phyloP scores from a whole-genome alignment of 768 basidiomycete species.

The Rhizopogon salebrosus region DNA sequence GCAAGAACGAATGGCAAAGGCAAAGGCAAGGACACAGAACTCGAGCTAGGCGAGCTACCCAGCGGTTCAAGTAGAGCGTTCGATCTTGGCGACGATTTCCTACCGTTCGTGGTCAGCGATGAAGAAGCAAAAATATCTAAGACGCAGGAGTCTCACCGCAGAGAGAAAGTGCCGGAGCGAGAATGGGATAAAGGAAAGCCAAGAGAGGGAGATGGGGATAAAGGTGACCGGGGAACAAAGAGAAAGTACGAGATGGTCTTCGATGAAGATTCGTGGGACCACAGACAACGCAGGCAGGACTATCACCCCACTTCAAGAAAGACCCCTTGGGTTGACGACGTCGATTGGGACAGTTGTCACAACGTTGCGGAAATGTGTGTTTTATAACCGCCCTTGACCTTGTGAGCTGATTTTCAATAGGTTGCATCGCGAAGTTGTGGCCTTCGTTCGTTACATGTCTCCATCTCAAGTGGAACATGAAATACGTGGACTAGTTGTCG shows the following conservation, averaged over 20 bases:
- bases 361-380: constrained; percentile 85
- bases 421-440: constrained; percentile 80
- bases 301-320: constrained; percentile 46
- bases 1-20: constrained; percentile 4
- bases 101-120: constrained; percentile 21
- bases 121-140: constrained; percentile 7
- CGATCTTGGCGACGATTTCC: constrained; percentile 26
- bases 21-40: constrained; percentile 16
- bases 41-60: constrained; percentile 9
- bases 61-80: constrained; percentile 10
- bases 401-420: constrained; percentile 33
- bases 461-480: constrained; percentile 85
- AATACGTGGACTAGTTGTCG: constrained; percentile 67
- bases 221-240: constrained; percentile 26
- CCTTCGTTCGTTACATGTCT: constrained; percentile 83
- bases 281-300: constrained; percentile 47
- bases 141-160: constrained; percentile 5
- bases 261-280: constrained; percentile 36
- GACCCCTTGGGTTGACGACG: constrained; percentile 61
- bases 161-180: constrained; percentile 22
- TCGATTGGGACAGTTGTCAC: constrained; percentile 69
- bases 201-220: constrained; percentile 16
- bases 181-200: constrained; percentile 38
- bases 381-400: not conserved
- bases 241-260: constrained; percentile 40